Percentiles rank a stretch among this genome's conserved stretches.
phyloP scores from a whole-genome alignment of 2,329 filamentous ascomycete species.

The Alternaria triticimaculans region DNA sequence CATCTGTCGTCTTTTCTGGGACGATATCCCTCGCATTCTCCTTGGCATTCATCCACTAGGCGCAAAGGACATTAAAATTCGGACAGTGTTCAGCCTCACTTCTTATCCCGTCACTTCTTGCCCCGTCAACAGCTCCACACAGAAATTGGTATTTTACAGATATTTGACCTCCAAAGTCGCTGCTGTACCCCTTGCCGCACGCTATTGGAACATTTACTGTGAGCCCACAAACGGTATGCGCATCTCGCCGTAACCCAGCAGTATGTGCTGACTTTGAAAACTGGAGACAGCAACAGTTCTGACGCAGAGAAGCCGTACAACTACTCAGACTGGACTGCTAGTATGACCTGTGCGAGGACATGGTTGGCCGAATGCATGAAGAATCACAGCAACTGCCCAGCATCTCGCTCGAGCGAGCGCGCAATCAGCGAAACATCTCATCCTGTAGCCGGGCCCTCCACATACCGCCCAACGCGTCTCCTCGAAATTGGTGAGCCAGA shows the following conservation, averaged over 20 bases:
- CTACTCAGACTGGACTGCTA: not conserved
- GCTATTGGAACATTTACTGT: too few relatives aligned
- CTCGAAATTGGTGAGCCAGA: not conserved
- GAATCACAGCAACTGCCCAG: not conserved
- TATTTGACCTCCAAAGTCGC: too few relatives aligned
- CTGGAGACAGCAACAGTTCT: not conserved
- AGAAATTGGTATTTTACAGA: too few relatives aligned
- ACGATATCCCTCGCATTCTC: not conserved
- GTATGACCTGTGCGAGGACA: not conserved
- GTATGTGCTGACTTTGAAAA: not conserved
- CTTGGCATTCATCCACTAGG: not conserved
- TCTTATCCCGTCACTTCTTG: too few relatives aligned
- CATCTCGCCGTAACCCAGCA: not conserved
- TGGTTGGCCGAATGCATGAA: not conserved
- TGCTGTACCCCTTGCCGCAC: too few relatives aligned
- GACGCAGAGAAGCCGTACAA: not conserved
- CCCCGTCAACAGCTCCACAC: too few relatives aligned
- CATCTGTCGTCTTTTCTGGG: too few relatives aligned
- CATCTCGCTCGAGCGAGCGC: not conserved
- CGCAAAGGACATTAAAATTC: not conserved
- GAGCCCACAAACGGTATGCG: not conserved
- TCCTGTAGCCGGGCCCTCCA: not conserved
- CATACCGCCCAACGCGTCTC: not conserved
- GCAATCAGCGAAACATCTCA: not conserved
- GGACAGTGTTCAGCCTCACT: not conserved